Base-by-base conservation (phyloP, 2,329 filamentous ascomycete genomes). In the Mycosphaerelloides madeirae region DNA sequence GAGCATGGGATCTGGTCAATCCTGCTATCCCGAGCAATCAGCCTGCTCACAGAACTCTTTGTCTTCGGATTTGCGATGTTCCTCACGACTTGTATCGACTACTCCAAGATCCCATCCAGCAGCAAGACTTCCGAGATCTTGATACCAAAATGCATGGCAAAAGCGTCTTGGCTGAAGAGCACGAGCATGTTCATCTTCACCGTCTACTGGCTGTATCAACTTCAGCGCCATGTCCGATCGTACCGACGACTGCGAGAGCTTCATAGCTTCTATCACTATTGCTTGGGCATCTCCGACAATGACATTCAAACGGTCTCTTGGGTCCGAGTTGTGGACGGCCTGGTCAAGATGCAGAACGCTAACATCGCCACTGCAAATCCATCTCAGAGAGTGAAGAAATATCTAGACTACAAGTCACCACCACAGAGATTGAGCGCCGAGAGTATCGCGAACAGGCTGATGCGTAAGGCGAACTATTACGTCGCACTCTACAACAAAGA, bases 401-500 rank as follows among this genome's bases (percentile, higher is more conserved):
- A 78, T 47, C 75, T 91, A 51, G 85, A 86, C 35, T 63, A 62
- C 48, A 51, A 50, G 14, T 48, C 57, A 36, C 53, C 61, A 11
- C 61, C 96, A 65, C 88, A 97, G 68, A 79, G 91, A 50, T 83
- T 98, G 56, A 93, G 96, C 66, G 93, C 93, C 9, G 88, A 96
- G 59, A 93, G 96, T 61, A 97, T 98, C 64, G 93, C 93, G 6
- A 98, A 97, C 62, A 81, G 93, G 25, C 70, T 98, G 35, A 97
- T 98, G 93, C 84, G 93, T 47, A 85, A 87, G 61, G 91, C 96
- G 52, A 98, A 98, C 61, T 98, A 96, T 59, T 79, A 96, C 51
- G 96, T 98, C 58, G 93, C 93, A 3, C 75, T 98, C 59, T 88
- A 97, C 70, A 98, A 98, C 73, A 97, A 98, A 66, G 93, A 97